A percentile compares a stretch with the other conserved stretches of the same genome.
phyloP scores from a whole-genome alignment of 2,329 filamentous ascomycete genomes.

The Diaporthe citri region DNA sequence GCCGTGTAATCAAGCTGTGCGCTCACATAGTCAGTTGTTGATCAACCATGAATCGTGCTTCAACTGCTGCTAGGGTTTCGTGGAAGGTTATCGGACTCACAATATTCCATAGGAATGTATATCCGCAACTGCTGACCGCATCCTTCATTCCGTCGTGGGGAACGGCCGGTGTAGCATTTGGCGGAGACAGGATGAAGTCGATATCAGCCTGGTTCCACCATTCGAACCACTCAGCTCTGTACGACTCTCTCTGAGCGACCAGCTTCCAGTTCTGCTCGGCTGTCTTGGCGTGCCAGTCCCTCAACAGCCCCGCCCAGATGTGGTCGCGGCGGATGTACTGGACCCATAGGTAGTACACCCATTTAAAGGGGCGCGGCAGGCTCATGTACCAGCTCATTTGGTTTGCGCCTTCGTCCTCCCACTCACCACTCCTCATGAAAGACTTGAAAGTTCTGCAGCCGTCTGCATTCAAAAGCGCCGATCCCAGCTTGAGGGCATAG shows the following conservation, averaged over 20 bases:
- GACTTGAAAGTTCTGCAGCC: conserved; percentile 84
- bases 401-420: conserved; percentile 81
- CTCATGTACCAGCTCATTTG: conserved; percentile 82
- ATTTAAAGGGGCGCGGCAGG: conserved; percentile 81
- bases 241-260: conserved; percentile 81
- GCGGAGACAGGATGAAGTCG: conserved; percentile 86
- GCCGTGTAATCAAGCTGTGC: conserved; percentile 83
- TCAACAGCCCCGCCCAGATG: conserved; percentile 83
- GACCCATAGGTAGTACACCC: conserved; percentile 91
- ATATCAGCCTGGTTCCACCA: conserved; percentile 83
- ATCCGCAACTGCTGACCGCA: conserved; percentile 87
- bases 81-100: conserved; percentile 59
- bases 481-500: conserved; percentile 80
- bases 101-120: conserved; percentile 94
- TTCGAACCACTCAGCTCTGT: conserved; percentile 82
- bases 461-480: conserved; percentile 86
- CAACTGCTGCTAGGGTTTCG: neutral
- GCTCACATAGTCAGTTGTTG: conserved; percentile 35
- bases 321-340: conserved; percentile 82
- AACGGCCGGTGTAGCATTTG: conserved; percentile 89
- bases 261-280: conserved; percentile 87
- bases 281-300: conserved; percentile 79
- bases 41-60: neutral
- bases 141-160: conserved; percentile 90
- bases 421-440: conserved; percentile 82